Base-by-base conservation (phyloP, 768 basidiomycete species). In the Suillus plorans region DNA sequence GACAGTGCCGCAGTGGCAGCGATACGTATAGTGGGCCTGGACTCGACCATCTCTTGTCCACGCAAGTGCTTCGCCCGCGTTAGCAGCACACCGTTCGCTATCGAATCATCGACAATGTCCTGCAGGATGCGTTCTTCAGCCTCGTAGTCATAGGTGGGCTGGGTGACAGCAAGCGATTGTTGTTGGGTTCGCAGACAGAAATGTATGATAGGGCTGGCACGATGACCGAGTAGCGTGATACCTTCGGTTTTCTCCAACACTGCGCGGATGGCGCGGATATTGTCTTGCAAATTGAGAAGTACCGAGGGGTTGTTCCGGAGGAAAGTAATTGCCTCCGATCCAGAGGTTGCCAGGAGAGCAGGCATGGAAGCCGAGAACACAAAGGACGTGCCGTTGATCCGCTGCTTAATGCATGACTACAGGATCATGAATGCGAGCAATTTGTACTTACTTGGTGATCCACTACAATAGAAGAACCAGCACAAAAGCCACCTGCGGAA, bases 351-450 rank as follows among this genome's bases (percentile, higher is more conserved):
- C 45, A 99, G 88, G 50, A 96, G 84, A 3, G 94, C 86, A 0
- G 97, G 97, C 80, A 97, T 88, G 3, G 97, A 89, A 20, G 97
- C 97, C 1, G 97, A 97, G 81, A 95, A 99, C 65, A 99, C 95
- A 74, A 94, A 97, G 0, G 95, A 88, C 4, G 94, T 89, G 18
- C 93, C 94, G 74, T 99, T 99, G 84, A 97, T 97, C 55, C 95
- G 95, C 87, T 97, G 71, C 41, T 59, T 4, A 44, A 36, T 12
- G 31, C 1, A 49, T 50, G 13, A 61, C 31, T n/a, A 59, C 5
- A 25, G 20, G 14, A 8, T 22, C 36, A 59, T 49, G 45, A 53
- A 5, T 25, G 20, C 20, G 28, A 4, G 16, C 2, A 8, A 28
- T 2, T 31, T 12, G 41, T 37, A 61, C 78, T 25, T 69, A 91